Conservation (phyloP, 306 rosid species). For the Sphenostylis stenocarpa region DNA sequence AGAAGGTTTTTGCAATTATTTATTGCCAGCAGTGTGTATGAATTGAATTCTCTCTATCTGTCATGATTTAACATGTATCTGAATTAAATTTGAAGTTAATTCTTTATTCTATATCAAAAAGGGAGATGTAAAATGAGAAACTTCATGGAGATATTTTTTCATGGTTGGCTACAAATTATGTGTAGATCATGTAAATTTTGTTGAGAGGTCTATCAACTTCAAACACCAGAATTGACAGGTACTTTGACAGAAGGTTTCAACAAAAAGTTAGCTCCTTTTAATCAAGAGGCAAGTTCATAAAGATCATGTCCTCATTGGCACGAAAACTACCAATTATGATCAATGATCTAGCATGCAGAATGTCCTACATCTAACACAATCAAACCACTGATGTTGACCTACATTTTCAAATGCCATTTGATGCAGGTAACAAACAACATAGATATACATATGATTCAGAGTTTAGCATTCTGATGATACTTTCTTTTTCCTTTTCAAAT, state of each 20-base stretch:
- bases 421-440: neutral
- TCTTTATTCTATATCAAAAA: neutral
- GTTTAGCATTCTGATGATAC: neutral
- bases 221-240: constrained; percentile 26
- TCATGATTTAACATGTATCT: neutral
- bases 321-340: constrained; percentile 33
- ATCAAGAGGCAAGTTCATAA: neutral
- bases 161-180: neutral
- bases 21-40: neutral
- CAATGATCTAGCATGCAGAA: constrained; percentile 20
- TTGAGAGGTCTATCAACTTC: constrained; percentile 9
- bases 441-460: neutral
- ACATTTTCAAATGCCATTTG: neutral
- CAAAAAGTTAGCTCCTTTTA: constrained; percentile 8
- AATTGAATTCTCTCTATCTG: neutral
- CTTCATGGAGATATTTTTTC: too few species aligned
- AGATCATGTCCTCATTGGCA: constrained; percentile 24
- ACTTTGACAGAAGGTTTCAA: constrained; percentile 39
- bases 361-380: constrained; percentile 3
- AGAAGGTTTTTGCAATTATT: neutral
- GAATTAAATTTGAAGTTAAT: neutral
- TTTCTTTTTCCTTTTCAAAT: neutral
- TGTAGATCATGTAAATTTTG: neutral
- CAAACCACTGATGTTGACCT: constrained; percentile 19
- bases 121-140: neutral